Conservation (phyloP, 176 grass and related monocot species). For the Bolboschoenus planiculmis region DNA sequence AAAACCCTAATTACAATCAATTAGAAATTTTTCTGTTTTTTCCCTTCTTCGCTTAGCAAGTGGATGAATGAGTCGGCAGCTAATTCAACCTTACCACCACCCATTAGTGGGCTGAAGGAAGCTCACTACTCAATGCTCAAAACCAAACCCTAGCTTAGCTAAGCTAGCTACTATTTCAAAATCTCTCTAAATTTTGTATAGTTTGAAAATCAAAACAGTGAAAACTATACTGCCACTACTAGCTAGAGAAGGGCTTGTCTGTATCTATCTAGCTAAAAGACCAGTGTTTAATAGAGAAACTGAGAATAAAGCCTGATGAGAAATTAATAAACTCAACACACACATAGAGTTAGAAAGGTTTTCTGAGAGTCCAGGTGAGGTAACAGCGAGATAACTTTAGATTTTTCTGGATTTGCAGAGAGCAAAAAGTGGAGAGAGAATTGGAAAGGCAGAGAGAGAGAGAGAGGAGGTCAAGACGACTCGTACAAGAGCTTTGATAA, state of each 20-base stretch:
- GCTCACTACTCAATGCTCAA: conserved; percentile 52
- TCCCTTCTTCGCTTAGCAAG: conserved; percentile 38
- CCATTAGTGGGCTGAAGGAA: conserved; percentile 92
- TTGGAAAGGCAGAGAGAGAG: background rate
- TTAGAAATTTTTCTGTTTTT: background rate
- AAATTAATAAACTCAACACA: background rate
- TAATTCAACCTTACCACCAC: conserved; percentile 57
- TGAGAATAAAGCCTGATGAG: background rate
- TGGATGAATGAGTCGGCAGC: conserved; percentile 97
- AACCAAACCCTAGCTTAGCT: background rate
- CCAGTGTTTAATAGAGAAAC: background rate
- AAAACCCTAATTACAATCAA: conserved; percentile 2
- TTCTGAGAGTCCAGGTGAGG: background rate
- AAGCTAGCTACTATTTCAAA: too few species aligned
- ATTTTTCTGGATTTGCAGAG: conserved; percentile 15
- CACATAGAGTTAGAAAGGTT: background rate
- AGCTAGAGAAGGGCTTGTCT: background rate
- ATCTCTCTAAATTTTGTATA: background rate
- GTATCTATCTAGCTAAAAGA: background rate
- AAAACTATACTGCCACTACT: background rate
- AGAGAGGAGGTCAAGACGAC: background rate
- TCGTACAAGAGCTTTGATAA: conserved; percentile 2
- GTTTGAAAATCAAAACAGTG: background rate
- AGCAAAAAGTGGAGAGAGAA: background rate
- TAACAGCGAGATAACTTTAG: background rate